phyloP scores from a whole-genome alignment of 148 eudicot species.

The Diospyros kaki region DNA sequence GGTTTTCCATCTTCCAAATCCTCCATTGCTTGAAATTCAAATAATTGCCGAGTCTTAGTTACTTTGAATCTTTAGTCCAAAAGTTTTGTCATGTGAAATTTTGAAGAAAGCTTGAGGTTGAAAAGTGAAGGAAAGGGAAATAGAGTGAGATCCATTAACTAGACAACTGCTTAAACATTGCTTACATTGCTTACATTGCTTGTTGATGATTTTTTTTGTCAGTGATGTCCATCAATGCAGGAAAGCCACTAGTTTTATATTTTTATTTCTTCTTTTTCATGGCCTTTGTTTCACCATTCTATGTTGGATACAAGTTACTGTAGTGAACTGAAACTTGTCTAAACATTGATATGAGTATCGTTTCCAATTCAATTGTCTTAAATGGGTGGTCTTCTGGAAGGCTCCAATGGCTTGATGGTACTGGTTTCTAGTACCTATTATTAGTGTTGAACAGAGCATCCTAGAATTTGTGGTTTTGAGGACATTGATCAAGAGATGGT shows the following conservation, averaged over 20 bases:
- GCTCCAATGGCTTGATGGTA: neutral
- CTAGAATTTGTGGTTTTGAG: neutral
- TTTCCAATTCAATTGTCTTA: neutral
- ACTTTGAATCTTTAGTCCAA: conserved; percentile 8
- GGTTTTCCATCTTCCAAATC: neutral
- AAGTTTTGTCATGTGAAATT: neutral
- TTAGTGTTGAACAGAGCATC: too few relatives aligned
- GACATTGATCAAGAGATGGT: neutral
- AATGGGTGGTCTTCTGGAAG: neutral
- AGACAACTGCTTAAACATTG: too few relatives aligned
- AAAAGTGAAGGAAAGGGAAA: neutral
- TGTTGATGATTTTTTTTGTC: too few relatives aligned
- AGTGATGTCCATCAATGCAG: too few relatives aligned
- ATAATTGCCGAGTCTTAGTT: neutral
- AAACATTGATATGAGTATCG: neutral
- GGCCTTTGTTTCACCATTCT: neutral
- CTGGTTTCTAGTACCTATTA: neutral
- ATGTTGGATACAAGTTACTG: neutral
- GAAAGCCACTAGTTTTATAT: neutral
- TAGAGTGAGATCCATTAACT: too few relatives aligned
- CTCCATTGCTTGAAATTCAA: neutral
- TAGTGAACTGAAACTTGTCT: neutral
- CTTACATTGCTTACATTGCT: too few relatives aligned
- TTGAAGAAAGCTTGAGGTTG: neutral
- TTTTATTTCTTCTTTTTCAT: neutral